Evolutionary conservation across 1,284 basidiomycete species (phyloP).

Genomic region (Heterobasidion occidentale): DNA sequence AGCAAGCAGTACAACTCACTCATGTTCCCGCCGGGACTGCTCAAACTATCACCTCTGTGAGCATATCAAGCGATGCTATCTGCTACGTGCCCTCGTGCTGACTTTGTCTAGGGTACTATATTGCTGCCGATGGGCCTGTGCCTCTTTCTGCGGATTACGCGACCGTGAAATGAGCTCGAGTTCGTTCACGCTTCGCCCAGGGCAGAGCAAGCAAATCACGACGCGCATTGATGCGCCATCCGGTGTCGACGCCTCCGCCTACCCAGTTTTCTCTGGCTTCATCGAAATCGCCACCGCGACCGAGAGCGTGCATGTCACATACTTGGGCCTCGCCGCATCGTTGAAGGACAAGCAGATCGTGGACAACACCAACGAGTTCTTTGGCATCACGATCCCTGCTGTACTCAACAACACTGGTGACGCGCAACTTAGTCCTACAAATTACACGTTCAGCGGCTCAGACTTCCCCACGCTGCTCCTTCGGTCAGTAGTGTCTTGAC

Average conservation of each 20-base stretch:
- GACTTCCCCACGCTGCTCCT: conserved; percentile 38
- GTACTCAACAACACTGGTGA: conserved; percentile 32
- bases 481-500: conserved; percentile 22
- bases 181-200: conserved; percentile 25
- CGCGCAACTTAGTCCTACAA: conserved; percentile 28
- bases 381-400: conserved; percentile 34
- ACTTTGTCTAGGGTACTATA: no score
- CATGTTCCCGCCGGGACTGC: no score
- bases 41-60: no score
- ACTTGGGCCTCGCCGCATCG: conserved; percentile 39
- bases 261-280: conserved; percentile 56
- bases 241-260: conserved; percentile 34
- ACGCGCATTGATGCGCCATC: conserved; percentile 32
- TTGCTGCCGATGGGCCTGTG: no score
- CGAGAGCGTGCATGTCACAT: conserved; percentile 40
- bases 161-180: conserved; percentile 28
- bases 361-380: conserved; percentile 39
- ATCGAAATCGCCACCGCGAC: conserved; percentile 36
- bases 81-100: no score
- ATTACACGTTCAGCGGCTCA: conserved; percentile 43
- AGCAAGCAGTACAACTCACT: no score
- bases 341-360: conserved; percentile 41
- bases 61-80: no score
- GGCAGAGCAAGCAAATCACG: conserved; percentile 20
- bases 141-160: no score